Conservation (phyloP, 306 rosid genomes). For the Cucurbita maxima region DNA sequence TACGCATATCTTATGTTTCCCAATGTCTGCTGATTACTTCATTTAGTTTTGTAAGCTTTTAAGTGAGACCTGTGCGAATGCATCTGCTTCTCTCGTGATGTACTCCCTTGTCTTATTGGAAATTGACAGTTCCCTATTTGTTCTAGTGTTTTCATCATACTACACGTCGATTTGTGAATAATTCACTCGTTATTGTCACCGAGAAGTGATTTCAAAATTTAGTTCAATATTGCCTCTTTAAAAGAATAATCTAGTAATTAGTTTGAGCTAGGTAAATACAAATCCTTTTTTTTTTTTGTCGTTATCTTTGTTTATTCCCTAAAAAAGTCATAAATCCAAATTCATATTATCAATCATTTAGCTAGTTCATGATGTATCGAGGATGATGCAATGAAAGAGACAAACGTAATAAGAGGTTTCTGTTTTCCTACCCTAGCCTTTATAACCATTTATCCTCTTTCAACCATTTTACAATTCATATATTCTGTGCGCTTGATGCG, state of each 20-base stretch:
- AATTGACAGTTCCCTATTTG: not conserved
- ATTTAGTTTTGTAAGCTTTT: not conserved
- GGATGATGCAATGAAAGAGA: not conserved
- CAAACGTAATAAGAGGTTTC: not conserved
- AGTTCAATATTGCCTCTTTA: not conserved
- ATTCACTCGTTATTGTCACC: not conserved
- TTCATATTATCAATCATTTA: not conserved
- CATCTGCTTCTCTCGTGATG: not conserved
- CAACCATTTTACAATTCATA: not conserved
- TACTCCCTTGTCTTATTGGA: not conserved
- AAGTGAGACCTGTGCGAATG: not conserved
- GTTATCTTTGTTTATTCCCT: not conserved
- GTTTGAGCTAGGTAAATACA: not conserved
- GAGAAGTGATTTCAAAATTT: not conserved
- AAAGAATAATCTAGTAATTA: not conserved
- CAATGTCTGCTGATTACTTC: not conserved
- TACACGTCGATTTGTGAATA: not conserved
- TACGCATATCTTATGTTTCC: constrained; percentile 6
- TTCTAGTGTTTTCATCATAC: not conserved
- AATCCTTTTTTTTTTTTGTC: not conserved
- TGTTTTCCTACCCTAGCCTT: not conserved
- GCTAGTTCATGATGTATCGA: not conserved
- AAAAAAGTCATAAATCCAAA: not conserved
- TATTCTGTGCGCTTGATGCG: not conserved
- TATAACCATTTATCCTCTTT: not conserved